A percentile compares a stretch with the other conserved stretches of the same genome.
phyloP scores from a whole-genome alignment of 2,329 filamentous ascomycete species.

The Xylaria sp. region DNA sequence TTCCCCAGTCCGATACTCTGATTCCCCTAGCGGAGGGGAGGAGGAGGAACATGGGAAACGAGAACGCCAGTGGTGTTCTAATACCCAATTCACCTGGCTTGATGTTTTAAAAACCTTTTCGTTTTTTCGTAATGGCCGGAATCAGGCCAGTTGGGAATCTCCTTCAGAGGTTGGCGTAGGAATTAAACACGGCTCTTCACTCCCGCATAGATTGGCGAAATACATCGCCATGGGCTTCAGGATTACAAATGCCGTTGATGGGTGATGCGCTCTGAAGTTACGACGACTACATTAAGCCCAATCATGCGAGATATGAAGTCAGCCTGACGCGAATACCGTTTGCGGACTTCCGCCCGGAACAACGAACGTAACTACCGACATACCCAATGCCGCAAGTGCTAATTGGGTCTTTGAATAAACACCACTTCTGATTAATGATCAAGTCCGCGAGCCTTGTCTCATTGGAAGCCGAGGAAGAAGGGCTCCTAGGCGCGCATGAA shows the following conservation, averaged over 20 bases:
- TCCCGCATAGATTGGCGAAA: neutral
- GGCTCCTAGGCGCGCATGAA: neutral
- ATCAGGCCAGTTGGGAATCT: too few species aligned
- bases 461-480: neutral
- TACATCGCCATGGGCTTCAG: constrained; percentile 6
- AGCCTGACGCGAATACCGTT: neutral
- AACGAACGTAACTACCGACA: neutral
- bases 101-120: too few species aligned
- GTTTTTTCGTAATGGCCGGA: too few species aligned
- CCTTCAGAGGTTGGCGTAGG: too few species aligned
- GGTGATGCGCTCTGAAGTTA: neutral
- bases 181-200: too few species aligned
- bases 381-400: too few species aligned
- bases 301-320: neutral
- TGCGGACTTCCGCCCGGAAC: neutral
- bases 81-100: too few species aligned
- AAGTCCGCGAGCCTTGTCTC: neutral
- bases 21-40: too few species aligned
- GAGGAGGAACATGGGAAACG: too few species aligned
- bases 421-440: constrained; percentile 1
- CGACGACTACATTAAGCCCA: neutral
- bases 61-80: too few species aligned
- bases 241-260: constrained; percentile 4
- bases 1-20: too few species aligned
- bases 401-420: too few species aligned